Conservation (phyloP, 2,329 filamentous ascomycete species). For the Phyllosticta paracitricarpa region DNA sequence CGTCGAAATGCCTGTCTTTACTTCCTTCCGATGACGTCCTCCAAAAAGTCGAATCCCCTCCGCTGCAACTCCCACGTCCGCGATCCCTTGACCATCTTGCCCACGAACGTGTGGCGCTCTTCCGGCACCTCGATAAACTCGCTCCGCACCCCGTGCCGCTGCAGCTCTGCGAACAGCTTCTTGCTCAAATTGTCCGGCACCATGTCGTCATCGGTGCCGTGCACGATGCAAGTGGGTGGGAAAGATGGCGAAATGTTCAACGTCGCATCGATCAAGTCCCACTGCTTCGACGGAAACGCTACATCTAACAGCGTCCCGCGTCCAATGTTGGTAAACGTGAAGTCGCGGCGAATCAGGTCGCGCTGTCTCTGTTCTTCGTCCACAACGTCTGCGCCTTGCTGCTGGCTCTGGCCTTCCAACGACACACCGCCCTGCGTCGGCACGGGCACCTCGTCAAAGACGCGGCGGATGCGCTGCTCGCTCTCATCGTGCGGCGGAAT, state of each 20-base stretch:
- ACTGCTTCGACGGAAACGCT: slow-evolving; percentile 17
- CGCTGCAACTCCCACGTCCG: slow-evolving; percentile 23
- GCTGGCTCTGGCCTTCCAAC: slow-evolving; percentile 28
- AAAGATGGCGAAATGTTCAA: slow-evolving; percentile 22
- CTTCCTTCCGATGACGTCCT: slow-evolving; percentile 11
- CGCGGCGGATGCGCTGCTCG: slow-evolving; percentile 23
- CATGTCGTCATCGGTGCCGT: slow-evolving; percentile 31
- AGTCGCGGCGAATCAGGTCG: slow-evolving; percentile 22
- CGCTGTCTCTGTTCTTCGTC: not conserved
- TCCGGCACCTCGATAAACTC: slow-evolving; percentile 29
- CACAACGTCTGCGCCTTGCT: not conserved
- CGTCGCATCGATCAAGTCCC: slow-evolving; percentile 24
- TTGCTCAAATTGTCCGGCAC: slow-evolving; percentile 30
- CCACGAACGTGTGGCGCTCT: slow-evolving; percentile 36
- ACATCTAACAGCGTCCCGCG: slow-evolving; percentile 29
- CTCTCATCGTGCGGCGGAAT: slow-evolving; percentile 12
- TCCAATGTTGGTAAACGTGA: slow-evolving; percentile 34
- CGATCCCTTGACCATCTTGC: slow-evolving; percentile 32
- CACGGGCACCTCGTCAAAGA: slow-evolving; percentile 29
- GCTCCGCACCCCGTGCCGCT: slow-evolving; percentile 23
- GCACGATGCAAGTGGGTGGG: slow-evolving; percentile 33
- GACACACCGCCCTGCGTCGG: slow-evolving; percentile 32
- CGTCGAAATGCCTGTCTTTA: not conserved
- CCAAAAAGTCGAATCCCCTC: slow-evolving; percentile 34
- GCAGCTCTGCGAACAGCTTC: slow-evolving; percentile 19